Percentiles rank a stretch among this genome's conserved stretches.
These are phyloP conservation scores for Geotrichum klebahnii DNA, from an alignment of 1,139 yeast genomes.

Conservation along the genomic window DNA sequence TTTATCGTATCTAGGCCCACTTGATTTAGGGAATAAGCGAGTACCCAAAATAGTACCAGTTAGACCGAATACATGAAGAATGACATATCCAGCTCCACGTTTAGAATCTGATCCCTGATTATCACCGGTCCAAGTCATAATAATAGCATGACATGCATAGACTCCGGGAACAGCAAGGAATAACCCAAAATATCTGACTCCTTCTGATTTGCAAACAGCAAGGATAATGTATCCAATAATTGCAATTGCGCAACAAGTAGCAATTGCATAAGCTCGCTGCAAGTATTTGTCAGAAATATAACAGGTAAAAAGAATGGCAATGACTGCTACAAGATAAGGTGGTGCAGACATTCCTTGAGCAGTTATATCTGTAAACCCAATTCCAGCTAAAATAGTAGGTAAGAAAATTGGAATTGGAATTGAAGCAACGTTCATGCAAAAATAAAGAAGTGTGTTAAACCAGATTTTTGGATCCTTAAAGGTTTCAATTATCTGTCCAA, in stretches of 20 bases:
- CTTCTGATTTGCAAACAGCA: conserved; percentile 29
- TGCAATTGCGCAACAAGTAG: conserved; percentile 29
- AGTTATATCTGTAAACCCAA: conserved; percentile 32
- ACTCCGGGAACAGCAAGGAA: conserved; percentile 37
- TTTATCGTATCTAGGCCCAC: conserved; percentile 33
- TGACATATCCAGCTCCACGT: conserved; percentile 34
- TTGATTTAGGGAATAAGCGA: conserved; percentile 33
- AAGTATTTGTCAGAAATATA: conserved; percentile 29
- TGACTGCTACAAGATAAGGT: conserved; percentile 30
- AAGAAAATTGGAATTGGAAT: conserved; percentile 33
- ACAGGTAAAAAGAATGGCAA: conserved; percentile 26
- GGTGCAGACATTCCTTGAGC: conserved; percentile 35
- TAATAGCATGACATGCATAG: conserved; percentile 34
- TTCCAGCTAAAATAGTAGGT: conserved; percentile 31
- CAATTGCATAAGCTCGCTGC: conserved; percentile 32
- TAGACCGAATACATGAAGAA: conserved; percentile 36
- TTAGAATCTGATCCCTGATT: conserved; percentile 37
- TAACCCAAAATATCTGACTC: conserved; percentile 35
- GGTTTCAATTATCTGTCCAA: conserved; percentile 28
- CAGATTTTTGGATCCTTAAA: conserved; percentile 27
- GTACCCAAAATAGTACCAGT: conserved; percentile 39
- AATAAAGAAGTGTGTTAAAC: conserved; percentile 25
- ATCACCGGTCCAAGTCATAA: conserved; percentile 36
- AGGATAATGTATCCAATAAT: conserved; percentile 35
- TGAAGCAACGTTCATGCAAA: conserved; percentile 35